Evolutionary conservation across 2,329 filamentous ascomycete genomes (phyloP).

Genomic region (Trichoderma arundinaceum): DNA sequence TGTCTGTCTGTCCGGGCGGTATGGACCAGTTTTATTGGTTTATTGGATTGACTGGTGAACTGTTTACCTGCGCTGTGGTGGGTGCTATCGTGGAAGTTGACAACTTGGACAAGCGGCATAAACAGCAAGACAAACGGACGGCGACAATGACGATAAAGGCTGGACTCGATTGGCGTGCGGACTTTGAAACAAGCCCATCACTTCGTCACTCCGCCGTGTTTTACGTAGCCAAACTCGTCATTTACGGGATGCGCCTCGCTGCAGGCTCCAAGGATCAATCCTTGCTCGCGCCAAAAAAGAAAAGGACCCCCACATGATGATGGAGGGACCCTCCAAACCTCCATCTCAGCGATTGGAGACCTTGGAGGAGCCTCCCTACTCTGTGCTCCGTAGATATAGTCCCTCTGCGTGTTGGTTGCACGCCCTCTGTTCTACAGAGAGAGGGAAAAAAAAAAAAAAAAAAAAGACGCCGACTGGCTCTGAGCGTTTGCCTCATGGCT

Average conservation of each 20-base stretch:
- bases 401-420: background rate
- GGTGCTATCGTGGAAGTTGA: background rate
- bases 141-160: background rate
- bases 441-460: too few species aligned
- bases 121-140: background rate
- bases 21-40: too few species aligned
- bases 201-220: constrained; percentile 31
- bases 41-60: background rate
- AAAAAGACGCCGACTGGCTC: too few species aligned
- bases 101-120: background rate
- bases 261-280: constrained; percentile 22
- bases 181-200: constrained; percentile 30
- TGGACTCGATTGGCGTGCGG: constrained; percentile 21
- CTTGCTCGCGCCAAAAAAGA: constrained; percentile 24
- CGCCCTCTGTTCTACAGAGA: background rate
- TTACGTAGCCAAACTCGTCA: constrained; percentile 30
- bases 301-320: constrained; percentile 30
- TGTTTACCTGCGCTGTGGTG: too few species aligned
- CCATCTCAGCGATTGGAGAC: constrained; percentile 27
- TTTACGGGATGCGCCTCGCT: constrained; percentile 30
- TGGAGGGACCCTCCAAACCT: constrained; percentile 31
- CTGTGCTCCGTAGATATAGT: background rate
- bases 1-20: background rate
- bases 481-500: too few species aligned
- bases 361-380: constrained; percentile 5